phyloP scores from a whole-genome alignment of 2,329 filamentous ascomycete species.

The Botrytis galanthina region DNA sequence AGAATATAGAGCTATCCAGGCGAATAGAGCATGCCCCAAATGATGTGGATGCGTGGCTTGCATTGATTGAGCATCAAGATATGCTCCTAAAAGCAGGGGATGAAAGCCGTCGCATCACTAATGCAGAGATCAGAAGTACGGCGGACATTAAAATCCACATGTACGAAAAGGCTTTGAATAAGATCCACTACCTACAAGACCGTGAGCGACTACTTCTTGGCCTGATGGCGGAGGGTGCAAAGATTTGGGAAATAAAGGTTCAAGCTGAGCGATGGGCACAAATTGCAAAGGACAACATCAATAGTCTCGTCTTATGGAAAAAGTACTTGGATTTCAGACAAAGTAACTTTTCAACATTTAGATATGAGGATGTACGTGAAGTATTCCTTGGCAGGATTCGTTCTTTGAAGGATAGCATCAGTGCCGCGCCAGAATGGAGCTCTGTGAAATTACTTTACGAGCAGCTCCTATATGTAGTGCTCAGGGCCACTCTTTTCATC shows the following conservation, averaged over 20 bases:
- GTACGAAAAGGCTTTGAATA: slow-evolving; percentile 71
- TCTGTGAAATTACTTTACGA: slow-evolving; percentile 34
- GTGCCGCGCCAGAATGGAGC: neutral
- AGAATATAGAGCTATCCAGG: slow-evolving; percentile 60
- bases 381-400: slow-evolving; percentile 58
- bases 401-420: slow-evolving; percentile 42
- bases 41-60: slow-evolving; percentile 71
- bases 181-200: slow-evolving; percentile 47
- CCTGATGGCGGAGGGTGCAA: slow-evolving; percentile 71
- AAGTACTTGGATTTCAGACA: slow-evolving; percentile 72
- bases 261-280: slow-evolving; percentile 65
- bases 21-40: slow-evolving; percentile 63
- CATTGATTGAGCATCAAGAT: slow-evolving; percentile 77
- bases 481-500: slow-evolving; percentile 72
- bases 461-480: slow-evolving; percentile 64
- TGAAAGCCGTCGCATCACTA: slow-evolving; percentile 49
- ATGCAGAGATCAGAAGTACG: slow-evolving; percentile 64
- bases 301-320: slow-evolving; percentile 67
- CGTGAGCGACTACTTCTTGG: slow-evolving; percentile 63
- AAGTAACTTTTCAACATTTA: slow-evolving; percentile 63
- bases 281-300: slow-evolving; percentile 53
- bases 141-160: slow-evolving; percentile 79
- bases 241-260: slow-evolving; percentile 67
- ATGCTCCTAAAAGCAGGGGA: slow-evolving; percentile 55
- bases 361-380: slow-evolving; percentile 62